Evolutionary conservation across 495 filamentous ascomycete species (phyloP).

Genomic region (Clavariopsis aquatica): DNA sequence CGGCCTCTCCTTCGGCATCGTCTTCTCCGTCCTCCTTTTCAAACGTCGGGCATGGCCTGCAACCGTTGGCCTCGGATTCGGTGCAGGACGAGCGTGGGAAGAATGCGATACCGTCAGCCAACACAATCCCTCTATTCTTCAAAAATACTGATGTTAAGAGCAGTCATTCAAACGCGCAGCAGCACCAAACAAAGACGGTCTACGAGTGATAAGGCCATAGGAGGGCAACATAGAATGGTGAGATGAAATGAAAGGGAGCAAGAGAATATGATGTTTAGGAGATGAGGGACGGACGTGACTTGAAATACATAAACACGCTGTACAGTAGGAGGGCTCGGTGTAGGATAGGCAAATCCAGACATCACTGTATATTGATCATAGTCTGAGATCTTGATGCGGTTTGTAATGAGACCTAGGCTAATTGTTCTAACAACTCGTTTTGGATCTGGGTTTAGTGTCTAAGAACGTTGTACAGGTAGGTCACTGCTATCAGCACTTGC

Average conservation of each 20-base stretch:
- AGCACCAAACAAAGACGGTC: constrained; percentile 37
- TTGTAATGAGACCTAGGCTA: too few relatives aligned
- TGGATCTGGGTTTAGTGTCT: too few relatives aligned
- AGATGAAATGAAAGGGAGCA: background rate
- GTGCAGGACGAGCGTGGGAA: constrained; percentile 93
- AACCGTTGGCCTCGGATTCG: constrained; percentile 88
- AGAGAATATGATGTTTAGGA: too few relatives aligned
- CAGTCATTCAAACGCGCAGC: constrained; percentile 41
- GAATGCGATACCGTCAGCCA: constrained; percentile 66
- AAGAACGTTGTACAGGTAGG: too few relatives aligned
- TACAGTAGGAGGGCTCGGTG: constrained; percentile 31
- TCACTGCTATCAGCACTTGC: too few relatives aligned
- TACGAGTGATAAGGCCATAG: constrained; percentile 38
- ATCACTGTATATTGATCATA: constrained; percentile 27
- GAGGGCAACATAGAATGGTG: background rate
- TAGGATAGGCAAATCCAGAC: constrained; percentile 10
- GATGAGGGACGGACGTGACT: too few relatives aligned
- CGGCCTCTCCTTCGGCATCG: constrained; percentile 91
- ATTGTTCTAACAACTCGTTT: too few relatives aligned
- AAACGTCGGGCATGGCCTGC: constrained; percentile 96
- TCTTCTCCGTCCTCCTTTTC: constrained; percentile 97
- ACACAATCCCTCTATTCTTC: background rate
- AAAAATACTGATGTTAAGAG: background rate
- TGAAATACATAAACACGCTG: too few relatives aligned
- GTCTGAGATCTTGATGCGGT: too few relatives aligned